Conservation (phyloP, 768 basidiomycete species). For the Mycena polygramma region DNA sequence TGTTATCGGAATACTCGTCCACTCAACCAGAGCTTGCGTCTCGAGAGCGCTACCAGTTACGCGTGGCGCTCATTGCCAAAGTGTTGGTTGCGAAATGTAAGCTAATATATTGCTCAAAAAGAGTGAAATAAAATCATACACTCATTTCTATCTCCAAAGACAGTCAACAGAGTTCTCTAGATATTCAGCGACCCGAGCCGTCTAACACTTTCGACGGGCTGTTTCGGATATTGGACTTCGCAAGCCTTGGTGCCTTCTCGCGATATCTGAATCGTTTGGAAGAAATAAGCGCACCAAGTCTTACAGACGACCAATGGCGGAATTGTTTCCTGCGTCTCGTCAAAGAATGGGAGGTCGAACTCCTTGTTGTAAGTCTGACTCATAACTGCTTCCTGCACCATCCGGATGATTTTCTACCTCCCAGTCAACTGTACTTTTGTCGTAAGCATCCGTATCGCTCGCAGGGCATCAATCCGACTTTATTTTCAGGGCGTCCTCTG, state of each 20-base stretch:
- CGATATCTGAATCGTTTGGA: constrained; percentile 19
- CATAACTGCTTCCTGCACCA: too few relatives aligned
- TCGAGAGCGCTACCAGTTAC: constrained; percentile 9
- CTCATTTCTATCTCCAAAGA: neutral
- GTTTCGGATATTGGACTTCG: constrained; percentile 16
- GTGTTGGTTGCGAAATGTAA: constrained; percentile 14
- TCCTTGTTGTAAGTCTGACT: constrained; percentile 14
- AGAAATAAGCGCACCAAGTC: constrained; percentile 9
- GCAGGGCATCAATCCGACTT: neutral
- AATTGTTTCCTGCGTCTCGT: constrained; percentile 17
- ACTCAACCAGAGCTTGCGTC: constrained; percentile 1
- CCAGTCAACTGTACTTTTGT: constrained; percentile 14
- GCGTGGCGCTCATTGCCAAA: constrained; percentile 6
- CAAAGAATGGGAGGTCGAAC: constrained; percentile 27
- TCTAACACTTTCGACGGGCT: constrained; percentile 1
- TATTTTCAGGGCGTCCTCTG: constrained; percentile 13
- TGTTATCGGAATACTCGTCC: too few relatives aligned
- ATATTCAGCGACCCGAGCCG: neutral
- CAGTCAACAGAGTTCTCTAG: neutral
- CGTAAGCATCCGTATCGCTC: neutral
- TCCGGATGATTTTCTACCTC: too few relatives aligned
- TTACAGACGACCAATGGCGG: constrained; percentile 20
- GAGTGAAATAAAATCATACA: neutral
- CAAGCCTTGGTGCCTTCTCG: constrained; percentile 17
- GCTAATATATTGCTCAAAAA: neutral